These are phyloP conservation scores for Ascochyta viciae-villosae DNA, from an alignment of 2,329 filamentous ascomycete species.

Conservation along the genomic window DNA sequence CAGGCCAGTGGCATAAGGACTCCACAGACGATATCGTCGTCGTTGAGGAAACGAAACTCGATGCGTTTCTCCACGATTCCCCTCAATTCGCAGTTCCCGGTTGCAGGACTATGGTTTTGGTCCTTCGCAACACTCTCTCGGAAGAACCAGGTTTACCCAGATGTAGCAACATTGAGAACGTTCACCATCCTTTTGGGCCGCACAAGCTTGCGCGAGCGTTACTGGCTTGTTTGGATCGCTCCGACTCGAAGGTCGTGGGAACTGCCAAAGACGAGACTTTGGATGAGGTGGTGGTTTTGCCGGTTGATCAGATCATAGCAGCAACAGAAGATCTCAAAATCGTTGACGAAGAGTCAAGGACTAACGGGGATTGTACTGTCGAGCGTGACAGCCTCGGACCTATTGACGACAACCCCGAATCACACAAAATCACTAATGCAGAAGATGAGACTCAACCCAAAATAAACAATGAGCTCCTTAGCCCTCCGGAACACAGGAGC, in stretches of 20 bases:
- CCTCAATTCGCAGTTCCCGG: background rate
- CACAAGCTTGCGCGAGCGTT: constrained; percentile 49
- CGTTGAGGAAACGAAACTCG: constrained; percentile 2
- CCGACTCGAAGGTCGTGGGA: background rate
- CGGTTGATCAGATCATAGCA: background rate
- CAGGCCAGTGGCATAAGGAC: background rate
- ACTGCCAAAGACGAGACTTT: background rate
- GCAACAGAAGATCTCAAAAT: background rate
- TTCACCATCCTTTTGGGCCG: constrained; percentile 50
- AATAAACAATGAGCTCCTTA: background rate
- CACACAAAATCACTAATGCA: background rate
- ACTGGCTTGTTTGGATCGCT: constrained; percentile 34
- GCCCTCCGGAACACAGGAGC: background rate
- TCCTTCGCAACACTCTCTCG: constrained; percentile 1
- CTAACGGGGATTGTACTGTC: background rate
- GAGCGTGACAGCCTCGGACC: background rate
- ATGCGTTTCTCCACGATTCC: background rate
- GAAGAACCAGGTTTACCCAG: background rate
- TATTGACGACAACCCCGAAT: background rate
- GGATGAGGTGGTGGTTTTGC: too few relatives aligned
- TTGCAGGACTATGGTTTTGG: constrained; percentile 7
- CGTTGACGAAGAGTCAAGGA: background rate
- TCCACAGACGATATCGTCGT: constrained; percentile 4
- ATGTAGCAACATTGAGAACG: constrained; percentile 40
- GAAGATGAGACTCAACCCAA: background rate